Conservation (phyloP, 1,284 basidiomycete genomes). For the Ustilago lituana region DNA sequence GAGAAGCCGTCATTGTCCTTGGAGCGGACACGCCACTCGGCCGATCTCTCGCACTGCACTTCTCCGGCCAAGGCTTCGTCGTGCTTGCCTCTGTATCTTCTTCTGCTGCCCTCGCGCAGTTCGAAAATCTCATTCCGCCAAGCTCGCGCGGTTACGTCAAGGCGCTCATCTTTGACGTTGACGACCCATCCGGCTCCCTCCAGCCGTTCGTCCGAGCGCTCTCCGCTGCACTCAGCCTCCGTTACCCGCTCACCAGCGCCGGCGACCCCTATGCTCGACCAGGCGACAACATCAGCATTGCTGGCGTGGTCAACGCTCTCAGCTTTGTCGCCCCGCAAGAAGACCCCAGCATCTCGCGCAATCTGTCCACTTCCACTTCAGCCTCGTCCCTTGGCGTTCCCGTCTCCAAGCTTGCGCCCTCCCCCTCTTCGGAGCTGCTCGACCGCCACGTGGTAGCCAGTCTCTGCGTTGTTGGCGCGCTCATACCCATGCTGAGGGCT, state of each 20-base stretch:
- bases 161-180: slow-evolving; percentile 46
- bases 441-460: slow-evolving; percentile 54
- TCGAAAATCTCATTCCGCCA: slow-evolving; percentile 57
- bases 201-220: slow-evolving; percentile 54
- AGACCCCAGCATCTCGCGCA: slow-evolving; percentile 20
- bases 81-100: slow-evolving; percentile 60
- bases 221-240: slow-evolving; percentile 53
- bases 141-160: slow-evolving; percentile 63
- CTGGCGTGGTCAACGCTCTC: slow-evolving; percentile 61
- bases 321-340: slow-evolving; percentile 52
- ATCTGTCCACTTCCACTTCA: slow-evolving; percentile 28
- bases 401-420: slow-evolving; percentile 34
- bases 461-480: slow-evolving; percentile 47
- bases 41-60: slow-evolving; percentile 50
- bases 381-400: slow-evolving; percentile 23
- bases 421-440: slow-evolving; percentile 40
- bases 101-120: slow-evolving; percentile 42
- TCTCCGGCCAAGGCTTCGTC: slow-evolving; percentile 58
- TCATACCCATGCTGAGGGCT: slow-evolving; percentile 44
- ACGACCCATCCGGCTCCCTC: slow-evolving; percentile 39
- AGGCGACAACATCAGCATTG: slow-evolving; percentile 56
- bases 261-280: slow-evolving; percentile 65
- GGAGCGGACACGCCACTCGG: slow-evolving; percentile 65
- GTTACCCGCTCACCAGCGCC: slow-evolving; percentile 61
- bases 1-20: slow-evolving; percentile 61